Evolutionary conservation across 2,329 filamentous ascomycete genomes (phyloP), one percentile per base, ranked within the genome.

Genomic region (Penicillium palitans): DNA sequence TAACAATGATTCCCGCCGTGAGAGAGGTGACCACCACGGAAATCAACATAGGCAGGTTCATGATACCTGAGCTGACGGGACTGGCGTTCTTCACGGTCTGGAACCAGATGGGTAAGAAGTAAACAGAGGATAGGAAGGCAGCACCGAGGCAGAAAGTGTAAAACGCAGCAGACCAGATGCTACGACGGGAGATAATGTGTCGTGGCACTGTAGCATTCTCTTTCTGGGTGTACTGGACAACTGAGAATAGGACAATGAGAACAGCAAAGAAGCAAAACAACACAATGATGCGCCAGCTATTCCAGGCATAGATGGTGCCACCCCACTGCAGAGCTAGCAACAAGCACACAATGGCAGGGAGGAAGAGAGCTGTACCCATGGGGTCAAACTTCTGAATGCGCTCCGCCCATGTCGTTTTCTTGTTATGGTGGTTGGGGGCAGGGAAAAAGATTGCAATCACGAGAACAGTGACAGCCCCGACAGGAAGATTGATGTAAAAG

Each of bases 191-290:
- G 63, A 83, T 76, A 49, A 84, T 75, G 17, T 78, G 72, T 33
- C 79, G 80, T 27, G 83, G 82, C n/a, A 84, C 69, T 8, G 79
- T 81, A 7, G 78, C 81, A 50, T 74, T 73, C 25, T 84, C 81
- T 19, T 77, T 75, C 66, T 79, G 74, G 68, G 74, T 82, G 77
- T 45, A 83, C 71, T 45, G 67, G 76, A 29, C 81, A 64, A 61
- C n/a, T 6, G 57, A 4, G 42, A 87, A 87, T 33, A 80, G 58
- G 40, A 71, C 54, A 12, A 69, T 65, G 9, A 77, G 58, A n/a
- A 77, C 31, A 2, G 64, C 61, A 19, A 59, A 61, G 15, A 63
- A 35, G n/a, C 65, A 52, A 27, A 70, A 65, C 3, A 68, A 33
- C 12, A 58, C 55, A 37, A 70, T 65, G 6, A 68, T 57, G 1